Evolutionary conservation across 495 filamentous ascomycete genomes (phyloP), one percentile per base, ranked within the genome.

Genomic region (Daldinia concentrica): DNA sequence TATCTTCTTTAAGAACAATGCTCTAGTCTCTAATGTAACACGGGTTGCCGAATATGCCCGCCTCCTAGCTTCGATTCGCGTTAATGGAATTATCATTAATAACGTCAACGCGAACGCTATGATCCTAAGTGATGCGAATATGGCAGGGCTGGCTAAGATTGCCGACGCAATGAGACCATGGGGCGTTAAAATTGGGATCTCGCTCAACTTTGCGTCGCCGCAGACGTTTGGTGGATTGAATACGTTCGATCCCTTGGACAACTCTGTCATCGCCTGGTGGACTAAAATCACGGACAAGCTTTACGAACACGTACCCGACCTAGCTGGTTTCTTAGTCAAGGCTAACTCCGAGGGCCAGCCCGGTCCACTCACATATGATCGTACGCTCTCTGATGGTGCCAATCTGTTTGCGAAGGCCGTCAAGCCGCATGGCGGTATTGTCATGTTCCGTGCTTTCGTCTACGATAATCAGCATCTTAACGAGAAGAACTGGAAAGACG

Each of bases 291-390:
- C 90, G 0, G 77, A 86, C 63, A 77, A 83, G 56, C 78, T 93
- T 17, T 91, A 91, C 71, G 56, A 79, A 6, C 77, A 80, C 7
- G 83, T 93, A 1, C 90, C 90, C 0, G 90, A 93, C 74, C 76
- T 91, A 73, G 86, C 86, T 9, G 90, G 90, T 1, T 93, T 90
- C 70, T 83, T 92, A 17, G 83, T 93, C 64, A 93, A 93, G 74
- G 90, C 90, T 11, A 88, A 90, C 76, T 90, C 87, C n/a, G 90
- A 93, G 72, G 90, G 90, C 24, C 88, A 92, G 76, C 89, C 90
- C 0, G 90, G 90, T 1, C 90, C 90, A 0, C 68, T 89, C 51
- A 89, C 87, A 3, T 92, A 92, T 77, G 89, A 89, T 70, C 86
- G 90, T 50, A 93, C 90, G 0, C 82, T 93, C 3, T 82, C 90